These are phyloP conservation scores for Calonectria multiphialidica DNA, from an alignment of 2,329 filamentous ascomycete genomes.

Conservation along the genomic window DNA sequence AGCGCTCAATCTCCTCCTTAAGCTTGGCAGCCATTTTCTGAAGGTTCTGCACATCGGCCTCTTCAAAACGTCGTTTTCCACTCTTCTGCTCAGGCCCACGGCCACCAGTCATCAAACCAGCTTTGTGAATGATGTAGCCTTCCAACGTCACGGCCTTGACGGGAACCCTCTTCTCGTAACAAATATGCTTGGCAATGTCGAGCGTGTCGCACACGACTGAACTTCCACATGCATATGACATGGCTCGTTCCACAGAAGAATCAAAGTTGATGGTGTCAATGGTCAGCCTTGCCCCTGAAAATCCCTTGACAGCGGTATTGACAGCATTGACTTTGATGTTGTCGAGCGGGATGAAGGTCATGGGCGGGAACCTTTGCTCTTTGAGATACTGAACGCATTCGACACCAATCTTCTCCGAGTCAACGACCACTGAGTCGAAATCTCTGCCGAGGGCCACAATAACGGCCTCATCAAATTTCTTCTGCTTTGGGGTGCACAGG, in stretches of 20 bases:
- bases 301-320: constrained; percentile 90
- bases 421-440: constrained; percentile 94
- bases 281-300: constrained; percentile 86
- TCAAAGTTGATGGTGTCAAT: constrained; percentile 98
- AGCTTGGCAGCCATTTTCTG: constrained; percentile 81
- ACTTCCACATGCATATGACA: constrained; percentile 94
- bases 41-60: constrained; percentile 89
- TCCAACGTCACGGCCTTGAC: constrained; percentile 96
- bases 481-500: constrained; percentile 95
- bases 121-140: constrained; percentile 97
- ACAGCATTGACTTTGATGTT: constrained; percentile 96
- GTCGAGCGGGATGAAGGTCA: constrained; percentile 96
- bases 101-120: constrained; percentile 95
- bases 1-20: constrained; percentile 79
- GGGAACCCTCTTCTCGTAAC: constrained; percentile 85
- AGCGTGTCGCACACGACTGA: constrained; percentile 94
- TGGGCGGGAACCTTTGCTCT: constrained; percentile 86
- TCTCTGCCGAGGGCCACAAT: constrained; percentile 92
- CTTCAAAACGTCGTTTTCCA: constrained; percentile 86
- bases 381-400: constrained; percentile 96
- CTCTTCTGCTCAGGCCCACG: constrained; percentile 81
- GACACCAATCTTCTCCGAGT: constrained; percentile 92
- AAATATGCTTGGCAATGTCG: constrained; percentile 87
- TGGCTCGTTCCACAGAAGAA: constrained; percentile 86
- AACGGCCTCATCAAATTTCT: constrained; percentile 94